Percentiles rank a stretch among this genome's conserved stretches.
Conservation (phyloP, 2,329 filamentous ascomycete genomes). For the Penicillium sp. region DNA sequence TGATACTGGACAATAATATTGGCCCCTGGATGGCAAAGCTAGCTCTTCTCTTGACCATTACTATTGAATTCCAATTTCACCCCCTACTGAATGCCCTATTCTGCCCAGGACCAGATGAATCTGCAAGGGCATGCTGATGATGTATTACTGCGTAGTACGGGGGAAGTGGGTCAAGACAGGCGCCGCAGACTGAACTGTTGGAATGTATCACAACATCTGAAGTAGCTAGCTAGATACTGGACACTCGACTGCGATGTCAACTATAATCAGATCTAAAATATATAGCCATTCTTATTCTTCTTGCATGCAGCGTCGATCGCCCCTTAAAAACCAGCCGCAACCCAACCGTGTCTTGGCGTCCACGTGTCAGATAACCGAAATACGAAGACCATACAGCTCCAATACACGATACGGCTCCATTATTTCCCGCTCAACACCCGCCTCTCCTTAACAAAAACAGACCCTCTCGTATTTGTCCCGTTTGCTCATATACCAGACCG, state of each 20-base stretch:
- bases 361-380: slow-evolving; percentile 19
- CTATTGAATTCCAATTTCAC: neutral
- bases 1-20: neutral
- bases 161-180: slow-evolving; percentile 15
- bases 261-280: neutral
- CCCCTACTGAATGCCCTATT: neutral
- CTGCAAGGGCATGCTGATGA: slow-evolving; percentile 12
- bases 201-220: too few species aligned
- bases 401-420: neutral
- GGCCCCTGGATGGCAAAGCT: neutral
- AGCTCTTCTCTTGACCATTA: neutral
- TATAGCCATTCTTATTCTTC: slow-evolving; percentile 6
- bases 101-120: neutral
- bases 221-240: too few species aligned
- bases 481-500: slow-evolving; percentile 16
- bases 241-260: too few species aligned
- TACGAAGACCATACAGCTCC: slow-evolving; percentile 8
- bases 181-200: too few species aligned
- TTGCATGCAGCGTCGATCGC: neutral
- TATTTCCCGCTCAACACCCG: neutral
- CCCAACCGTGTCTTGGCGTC: slow-evolving; percentile 20
- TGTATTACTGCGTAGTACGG: slow-evolving; percentile 10
- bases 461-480: slow-evolving; percentile 9
- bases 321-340: slow-evolving; percentile 1
- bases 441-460: neutral